A percentile compares a stretch with the other conserved stretches of the same genome.
Evolutionary conservation across 1,139 yeast genomes (phyloP).

Genomic region (Schizosaccharomyces versatilis): DNA sequence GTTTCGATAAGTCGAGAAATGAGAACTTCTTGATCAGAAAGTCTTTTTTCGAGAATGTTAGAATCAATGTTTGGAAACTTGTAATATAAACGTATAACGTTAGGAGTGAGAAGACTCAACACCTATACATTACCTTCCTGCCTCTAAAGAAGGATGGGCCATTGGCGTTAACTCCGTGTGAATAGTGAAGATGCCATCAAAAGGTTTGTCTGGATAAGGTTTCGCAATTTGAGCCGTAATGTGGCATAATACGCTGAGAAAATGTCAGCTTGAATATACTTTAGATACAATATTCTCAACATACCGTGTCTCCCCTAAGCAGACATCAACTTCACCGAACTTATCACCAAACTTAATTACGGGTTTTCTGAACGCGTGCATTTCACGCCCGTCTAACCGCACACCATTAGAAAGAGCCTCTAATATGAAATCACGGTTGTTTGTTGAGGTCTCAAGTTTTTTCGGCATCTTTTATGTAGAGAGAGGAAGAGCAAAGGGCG

Average conservation of each 20-base stretch:
- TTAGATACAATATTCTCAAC: conserved; percentile 2
- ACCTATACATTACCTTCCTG: conserved; percentile 4
- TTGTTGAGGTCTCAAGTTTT: conserved; percentile 38
- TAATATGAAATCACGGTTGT: conserved; percentile 40
- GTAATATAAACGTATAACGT: conserved; percentile 17
- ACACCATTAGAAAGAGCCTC: conserved; percentile 40
- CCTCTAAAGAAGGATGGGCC: conserved; percentile 71
- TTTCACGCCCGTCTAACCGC: conserved; percentile 47
- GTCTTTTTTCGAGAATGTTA: conserved; percentile 20
- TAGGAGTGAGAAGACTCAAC: not conserved
- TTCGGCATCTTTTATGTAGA: conserved; percentile 26
- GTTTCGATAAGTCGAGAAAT: conserved; percentile 70
- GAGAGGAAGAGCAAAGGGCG: no score
- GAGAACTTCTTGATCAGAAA: conserved; percentile 55
- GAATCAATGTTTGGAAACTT: not conserved
- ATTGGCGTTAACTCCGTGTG: conserved; percentile 73
- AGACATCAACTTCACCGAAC: conserved; percentile 62
- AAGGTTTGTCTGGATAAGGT: conserved; percentile 82
- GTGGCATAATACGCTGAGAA: conserved; percentile 33
- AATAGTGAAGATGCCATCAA: conserved; percentile 71
- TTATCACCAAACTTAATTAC: conserved; percentile 42
- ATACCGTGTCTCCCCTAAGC: conserved; percentile 40
- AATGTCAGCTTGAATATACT: not conserved
- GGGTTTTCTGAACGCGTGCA: conserved; percentile 43
- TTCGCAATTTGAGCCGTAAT: conserved; percentile 58